Evolutionary conservation across 805 yeast species (phyloP).

Genomic region (Priceomyces fermenticarens): DNA sequence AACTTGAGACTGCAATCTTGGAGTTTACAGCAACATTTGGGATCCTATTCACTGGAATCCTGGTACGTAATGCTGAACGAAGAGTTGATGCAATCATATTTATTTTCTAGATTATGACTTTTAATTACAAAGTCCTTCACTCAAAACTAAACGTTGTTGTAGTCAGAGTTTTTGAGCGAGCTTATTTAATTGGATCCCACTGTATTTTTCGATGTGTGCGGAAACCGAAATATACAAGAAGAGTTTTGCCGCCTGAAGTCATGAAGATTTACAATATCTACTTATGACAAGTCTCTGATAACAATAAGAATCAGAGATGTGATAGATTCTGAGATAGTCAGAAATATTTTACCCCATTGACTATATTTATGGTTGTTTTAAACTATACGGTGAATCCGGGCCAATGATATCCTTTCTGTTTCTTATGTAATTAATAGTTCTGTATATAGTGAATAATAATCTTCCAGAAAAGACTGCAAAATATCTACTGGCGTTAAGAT

Average conservation of each 20-base stretch:
- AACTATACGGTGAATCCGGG: not conserved
- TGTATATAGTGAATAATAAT: not conserved
- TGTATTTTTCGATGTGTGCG: slow-evolving; percentile 1
- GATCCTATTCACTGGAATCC: slow-evolving; percentile 28
- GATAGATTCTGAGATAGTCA: too few species aligned
- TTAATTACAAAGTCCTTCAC: not conserved
- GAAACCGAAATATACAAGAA: not conserved
- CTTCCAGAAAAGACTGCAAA: not conserved
- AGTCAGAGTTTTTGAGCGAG: slow-evolving; percentile 1
- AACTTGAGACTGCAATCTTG: slow-evolving; percentile 15
- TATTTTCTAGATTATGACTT: not conserved
- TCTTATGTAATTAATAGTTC: slow-evolving; percentile 6
- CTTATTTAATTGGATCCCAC: slow-evolving; percentile 4
- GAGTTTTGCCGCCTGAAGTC: not conserved
- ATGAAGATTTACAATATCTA: too few species aligned
- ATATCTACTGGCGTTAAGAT: not conserved
- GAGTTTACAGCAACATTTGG: slow-evolving; percentile 25
- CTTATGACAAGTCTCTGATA: too few species aligned
- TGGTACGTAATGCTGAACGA: slow-evolving; percentile 42
- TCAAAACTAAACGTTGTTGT: not conserved
- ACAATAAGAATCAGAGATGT: too few species aligned
- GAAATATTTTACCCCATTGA: not conserved
- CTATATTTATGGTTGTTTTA: not conserved
- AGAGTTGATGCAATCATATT: slow-evolving; percentile 37
- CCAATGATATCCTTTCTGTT: slow-evolving; percentile 10